Evolutionary conservation across 2,329 filamentous ascomycete genomes (phyloP).

Genomic region (Monilinia laxa): DNA sequence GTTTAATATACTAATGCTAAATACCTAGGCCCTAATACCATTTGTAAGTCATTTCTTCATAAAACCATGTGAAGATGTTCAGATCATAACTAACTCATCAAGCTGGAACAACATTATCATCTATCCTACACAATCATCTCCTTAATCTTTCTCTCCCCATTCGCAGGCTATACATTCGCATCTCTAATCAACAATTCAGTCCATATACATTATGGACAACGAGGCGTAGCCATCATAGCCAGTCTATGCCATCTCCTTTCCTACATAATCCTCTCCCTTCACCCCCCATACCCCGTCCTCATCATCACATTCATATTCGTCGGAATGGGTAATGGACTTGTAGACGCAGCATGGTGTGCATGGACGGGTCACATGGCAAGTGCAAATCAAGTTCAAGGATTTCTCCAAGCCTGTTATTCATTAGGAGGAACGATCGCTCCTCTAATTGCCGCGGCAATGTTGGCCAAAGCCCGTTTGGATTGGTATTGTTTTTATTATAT

Average conservation of each 20-base stretch:
- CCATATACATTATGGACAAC: constrained; percentile 58
- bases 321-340: constrained; percentile 70
- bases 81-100: background rate
- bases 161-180: constrained; percentile 62
- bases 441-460: constrained; percentile 46
- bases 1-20: background rate
- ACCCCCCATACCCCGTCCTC: constrained; percentile 68
- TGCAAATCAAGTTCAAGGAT: constrained; percentile 71
- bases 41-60: constrained; percentile 31
- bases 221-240: constrained; percentile 49
- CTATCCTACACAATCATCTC: constrained; percentile 64
- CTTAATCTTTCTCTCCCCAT: constrained; percentile 64
- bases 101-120: constrained; percentile 51
- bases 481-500: constrained; percentile 79
- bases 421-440: constrained; percentile 69
- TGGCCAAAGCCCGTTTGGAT: constrained; percentile 57
- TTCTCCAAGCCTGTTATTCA: constrained; percentile 72
- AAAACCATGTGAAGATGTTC: too few relatives aligned
- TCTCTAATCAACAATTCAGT: constrained; percentile 64
- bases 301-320: constrained; percentile 64
- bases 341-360: constrained; percentile 60
- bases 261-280: constrained; percentile 51
- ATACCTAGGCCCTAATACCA: constrained; percentile 48
- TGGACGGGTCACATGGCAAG: constrained; percentile 65
- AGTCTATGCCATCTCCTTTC: constrained; percentile 28